These are phyloP conservation scores for Agroathelia rolfsii DNA, from an alignment of 1,284 basidiomycete species.

Conservation along the genomic window DNA sequence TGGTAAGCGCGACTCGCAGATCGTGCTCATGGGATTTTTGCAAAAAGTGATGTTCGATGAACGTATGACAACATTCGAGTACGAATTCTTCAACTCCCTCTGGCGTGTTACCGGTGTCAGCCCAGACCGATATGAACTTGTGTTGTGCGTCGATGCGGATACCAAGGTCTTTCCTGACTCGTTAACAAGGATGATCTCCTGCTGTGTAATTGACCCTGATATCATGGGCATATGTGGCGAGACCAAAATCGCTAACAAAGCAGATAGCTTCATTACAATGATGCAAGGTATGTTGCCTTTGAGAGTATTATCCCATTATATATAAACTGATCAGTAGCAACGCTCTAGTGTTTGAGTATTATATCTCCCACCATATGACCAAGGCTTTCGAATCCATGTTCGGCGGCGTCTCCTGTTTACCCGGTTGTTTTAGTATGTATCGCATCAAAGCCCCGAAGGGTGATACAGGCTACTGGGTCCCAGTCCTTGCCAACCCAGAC, in stretches of 20 bases:
- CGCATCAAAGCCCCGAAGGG: conserved; percentile 96
- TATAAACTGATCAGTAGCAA: no score
- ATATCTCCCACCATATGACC: conserved; percentile 97
- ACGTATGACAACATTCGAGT: conserved; percentile 98
- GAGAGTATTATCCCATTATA: no score
- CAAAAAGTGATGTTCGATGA: conserved; percentile 99
- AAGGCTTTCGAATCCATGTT: conserved; percentile 99
- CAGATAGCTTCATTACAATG: conserved; percentile 96
- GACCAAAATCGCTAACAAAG: conserved; percentile 99
- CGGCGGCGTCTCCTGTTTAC: conserved; percentile 97
- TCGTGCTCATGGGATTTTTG: conserved; percentile 95
- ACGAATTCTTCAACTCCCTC: conserved; percentile 97
- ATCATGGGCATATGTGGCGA: conserved; percentile 99
- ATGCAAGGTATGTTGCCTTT: conserved; percentile 72
- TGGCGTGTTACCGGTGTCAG: conserved; percentile 93
- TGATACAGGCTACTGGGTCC: conserved; percentile 93
- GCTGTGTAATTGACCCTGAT: conserved; percentile 92
- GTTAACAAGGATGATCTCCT: conserved; percentile 83
- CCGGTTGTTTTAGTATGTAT: conserved; percentile 99
- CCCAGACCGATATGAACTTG: conserved; percentile 93
- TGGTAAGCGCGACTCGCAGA: conserved; percentile 97
- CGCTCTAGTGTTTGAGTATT: conserved; percentile 88
- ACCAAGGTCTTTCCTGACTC: conserved; percentile 97
- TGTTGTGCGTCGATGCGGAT: conserved; percentile 97
- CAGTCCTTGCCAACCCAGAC: conserved; percentile 93